Evolutionary conservation across 2,329 filamentous ascomycete species (phyloP), one percentile per base, ranked within the genome.

Genomic region (Colletotrichum liaoningense): DNA sequence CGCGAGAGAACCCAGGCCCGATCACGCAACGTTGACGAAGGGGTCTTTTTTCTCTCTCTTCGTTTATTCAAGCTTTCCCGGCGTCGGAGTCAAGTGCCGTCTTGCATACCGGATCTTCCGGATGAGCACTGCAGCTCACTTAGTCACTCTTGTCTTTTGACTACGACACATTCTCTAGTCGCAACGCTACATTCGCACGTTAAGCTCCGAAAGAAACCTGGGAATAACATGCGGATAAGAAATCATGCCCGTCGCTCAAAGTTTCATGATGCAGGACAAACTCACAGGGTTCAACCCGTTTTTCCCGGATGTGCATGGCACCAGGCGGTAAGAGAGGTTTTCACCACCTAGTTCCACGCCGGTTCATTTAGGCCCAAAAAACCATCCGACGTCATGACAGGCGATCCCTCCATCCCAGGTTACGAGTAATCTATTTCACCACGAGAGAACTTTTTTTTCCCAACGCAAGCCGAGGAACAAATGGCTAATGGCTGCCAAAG

Each of bases 1-100:
- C 35, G 38, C 69, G 28, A 33, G 56, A 35, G 49, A 46, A 42
- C 4, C 35, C n/a, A 49, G 26, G 22, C n/a, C 49, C 57, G 63
- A 72, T 63, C 69, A 68, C 57, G 58, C 69, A 68, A 72, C 64
- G 26, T 49, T 38, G 46, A 9, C 42, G 42, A 46, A 46, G 19
- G 16, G 42, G 16, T 19, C 38, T 46, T 12, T 42, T 16, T 38
- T 35, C 33, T 35, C 2, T 22, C 22, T 22, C 16, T 14, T 38
- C 14, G 12, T 38, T 2, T 38, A 8, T 46, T 46, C 42, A 46
- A 46, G 42, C 42, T 46, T 46, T 46, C 16, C 16, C 19, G 30
- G 26, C 14, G 26, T 35, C 4, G 30, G 24, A 59, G 28, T n/a
- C 35, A 42, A 56, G 55, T 30, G 16, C 42, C 16, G 42, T 7